Evolutionary conservation across 139 green algal genomes (phyloP), one percentile per base, ranked within the genome.

Genomic region (Picochlorum costavermella): DNA sequence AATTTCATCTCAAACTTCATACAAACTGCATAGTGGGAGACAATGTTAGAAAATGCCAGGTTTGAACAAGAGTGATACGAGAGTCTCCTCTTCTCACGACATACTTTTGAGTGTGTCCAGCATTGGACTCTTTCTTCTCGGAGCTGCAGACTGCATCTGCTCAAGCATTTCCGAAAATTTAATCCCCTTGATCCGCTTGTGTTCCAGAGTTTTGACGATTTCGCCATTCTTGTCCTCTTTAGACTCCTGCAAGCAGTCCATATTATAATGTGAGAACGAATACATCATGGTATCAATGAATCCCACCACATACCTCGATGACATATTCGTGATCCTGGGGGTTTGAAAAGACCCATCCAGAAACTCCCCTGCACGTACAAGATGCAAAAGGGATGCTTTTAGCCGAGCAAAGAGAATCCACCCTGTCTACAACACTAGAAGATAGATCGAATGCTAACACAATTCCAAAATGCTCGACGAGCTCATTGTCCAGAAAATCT

Each of bases 261-360:
- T 2, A 40, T 40, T 40, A 23, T 23, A 23, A 23, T 23, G 20
- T 23, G 20, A 23, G 20, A 23, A 23, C 20, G 20, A 23, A 23
- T 23, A 23, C 20, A 23, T 23, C 20, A 23, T 23, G 20, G 20
- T 49, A 17, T 49, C 43, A 49, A 12, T 49, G 43, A 14, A 26
- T 53, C 20, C 46, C 46, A 23, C 9, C 46, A 53, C 17, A 23
- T 45, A 12, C 50, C 55, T 67, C 73, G 3, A 53, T 20, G 13
- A 68, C 73, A 59, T 80, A 96, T 8, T 6, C 68, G 63, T 94
- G 81, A 16, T 67, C 20, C 2, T 66, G 45, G 14, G 96, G 71
- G 72, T 96, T 78, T 6, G 78, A 69, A 63, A 95, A 95, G 9
- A 80, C 73, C 61, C 72, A 87, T 64, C 76, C 74, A 30, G 29